Evolutionary conservation across 495 filamentous ascomycete species (phyloP), one percentile per base, ranked within the genome.

Genomic region (Penicillium bovifimosum): DNA sequence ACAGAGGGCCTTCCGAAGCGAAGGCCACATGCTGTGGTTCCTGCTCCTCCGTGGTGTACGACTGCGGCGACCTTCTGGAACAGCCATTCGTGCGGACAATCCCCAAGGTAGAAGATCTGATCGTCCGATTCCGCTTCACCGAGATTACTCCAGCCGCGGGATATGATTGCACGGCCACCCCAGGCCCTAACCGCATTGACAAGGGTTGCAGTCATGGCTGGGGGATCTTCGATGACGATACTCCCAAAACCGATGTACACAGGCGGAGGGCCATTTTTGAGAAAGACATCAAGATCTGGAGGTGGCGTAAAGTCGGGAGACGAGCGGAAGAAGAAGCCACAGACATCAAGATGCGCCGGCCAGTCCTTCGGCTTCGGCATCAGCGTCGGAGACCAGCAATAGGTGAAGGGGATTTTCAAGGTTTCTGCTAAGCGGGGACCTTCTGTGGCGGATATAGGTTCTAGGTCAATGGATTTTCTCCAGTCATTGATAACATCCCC

Each of bases 181-280:
- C 69, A 66, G n/a, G 50, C 53, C 36, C 59, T 52, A 0, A 84
- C 66, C 5, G 80, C 80, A 9, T 78, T 69, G 36, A 84, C 67
- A 5, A 85, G 64, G 0, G 76, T 63, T 0, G 62, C 48, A 1
- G 73, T 80, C 61, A 84, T 68, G 9, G 54, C 62, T 39, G 77
- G 65, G 0, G 80, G 76, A 55, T 85, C 73, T 32, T 83, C 79
- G 3, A 85, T 68, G 0, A 83, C 80, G 44, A 86, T 85, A 9
- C 71, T 77, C 4, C 82, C 82, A 55, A 86, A 86, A 6, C 82
- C 82, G 35, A 86, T 78, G 49, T 85, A 86, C 0, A 84, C 67
- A 6, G 81, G 80, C 2, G 75, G 66, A 8, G 76, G 73, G 0
- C 79, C 79, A n/a, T 57, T 60, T 17, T 68, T 53, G 1, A 84